These are phyloP conservation scores for Mucor saturninus DNA, from an alignment of 371 early-diverging fungal species.

Conservation along the genomic window DNA sequence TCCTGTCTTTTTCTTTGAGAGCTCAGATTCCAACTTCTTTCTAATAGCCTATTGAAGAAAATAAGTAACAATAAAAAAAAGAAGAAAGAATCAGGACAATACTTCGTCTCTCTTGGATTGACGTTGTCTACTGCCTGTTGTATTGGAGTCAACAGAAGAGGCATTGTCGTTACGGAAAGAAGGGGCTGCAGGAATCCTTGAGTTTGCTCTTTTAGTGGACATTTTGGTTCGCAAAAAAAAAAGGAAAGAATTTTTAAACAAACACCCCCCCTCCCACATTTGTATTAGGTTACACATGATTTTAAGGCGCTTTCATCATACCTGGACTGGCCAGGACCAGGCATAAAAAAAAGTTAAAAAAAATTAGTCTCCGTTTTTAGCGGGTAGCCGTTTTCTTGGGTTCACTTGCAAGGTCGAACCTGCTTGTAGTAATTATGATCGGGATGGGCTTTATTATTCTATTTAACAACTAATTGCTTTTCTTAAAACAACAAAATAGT, in stretches of 20 bases:
- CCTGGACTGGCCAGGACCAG: no score
- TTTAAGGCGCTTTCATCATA: no score
- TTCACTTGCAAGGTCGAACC: no score
- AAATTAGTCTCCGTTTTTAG: no score
- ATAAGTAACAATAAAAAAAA: background rate
- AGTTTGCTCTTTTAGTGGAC: constrained; percentile 22
- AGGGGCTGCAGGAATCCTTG: constrained; percentile 42
- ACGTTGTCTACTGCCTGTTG: constrained; percentile 42
- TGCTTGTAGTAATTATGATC: no score
- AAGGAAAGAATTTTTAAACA: constrained; percentile 1
- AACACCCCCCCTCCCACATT: background rate
- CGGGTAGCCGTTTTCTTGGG: no score
- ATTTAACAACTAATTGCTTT: no score
- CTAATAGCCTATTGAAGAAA: constrained; percentile 59
- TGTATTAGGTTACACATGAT: constrained; percentile 1
- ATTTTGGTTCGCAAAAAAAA: background rate
- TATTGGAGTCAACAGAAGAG: constrained; percentile 21
- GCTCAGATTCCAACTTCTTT: constrained; percentile 75
- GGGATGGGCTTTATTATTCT: no score
- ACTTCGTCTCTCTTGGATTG: constrained; percentile 55
- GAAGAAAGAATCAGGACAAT: background rate
- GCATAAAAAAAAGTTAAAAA: no score
- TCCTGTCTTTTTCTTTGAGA: constrained; percentile 62
- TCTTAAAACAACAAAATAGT: no score
- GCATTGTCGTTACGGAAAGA: constrained; percentile 32